These are phyloP conservation scores for Hibiscus trionum DNA, from an alignment of 345 rosid genomes.

Conservation along the genomic window DNA sequence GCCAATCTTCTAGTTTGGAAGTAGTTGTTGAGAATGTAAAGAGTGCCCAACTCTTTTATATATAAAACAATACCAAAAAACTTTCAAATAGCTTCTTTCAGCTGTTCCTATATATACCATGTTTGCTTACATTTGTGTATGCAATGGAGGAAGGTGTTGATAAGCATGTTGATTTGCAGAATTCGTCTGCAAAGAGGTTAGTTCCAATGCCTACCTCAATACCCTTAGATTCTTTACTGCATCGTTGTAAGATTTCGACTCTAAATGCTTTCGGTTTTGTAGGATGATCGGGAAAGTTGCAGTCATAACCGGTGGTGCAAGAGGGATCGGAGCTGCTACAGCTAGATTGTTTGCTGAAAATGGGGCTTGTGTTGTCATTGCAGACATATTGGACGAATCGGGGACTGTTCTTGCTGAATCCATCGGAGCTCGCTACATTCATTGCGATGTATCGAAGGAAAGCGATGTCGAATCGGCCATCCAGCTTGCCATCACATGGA, in stretches of 20 bases:
- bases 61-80: neutral
- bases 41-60: neutral
- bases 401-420: conserved; percentile 46
- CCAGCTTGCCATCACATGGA: conserved; percentile 49
- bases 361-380: conserved; percentile 63
- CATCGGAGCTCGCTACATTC: conserved; percentile 56
- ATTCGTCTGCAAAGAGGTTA: neutral
- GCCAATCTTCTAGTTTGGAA: neutral
- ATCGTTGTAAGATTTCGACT: no score
- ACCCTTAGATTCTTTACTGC: no score
- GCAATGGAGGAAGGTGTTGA: neutral
- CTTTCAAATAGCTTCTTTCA: neutral
- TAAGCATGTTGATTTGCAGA: neutral
- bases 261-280: neutral
- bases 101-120: conserved; percentile 1
- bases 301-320: conserved; percentile 75
- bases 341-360: conserved; percentile 51
- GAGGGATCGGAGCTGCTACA: conserved; percentile 81
- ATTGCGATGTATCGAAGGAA: conserved; percentile 67
- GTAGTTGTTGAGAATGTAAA: neutral
- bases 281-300: conserved; percentile 59
- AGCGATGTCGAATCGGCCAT: conserved; percentile 55
- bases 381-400: conserved; percentile 57
- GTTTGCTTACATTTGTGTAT: neutral
- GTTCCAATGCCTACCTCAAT: neutral